Conservation (phyloP, 2,329 filamentous ascomycete species). For the Xylaria sp. region DNA sequence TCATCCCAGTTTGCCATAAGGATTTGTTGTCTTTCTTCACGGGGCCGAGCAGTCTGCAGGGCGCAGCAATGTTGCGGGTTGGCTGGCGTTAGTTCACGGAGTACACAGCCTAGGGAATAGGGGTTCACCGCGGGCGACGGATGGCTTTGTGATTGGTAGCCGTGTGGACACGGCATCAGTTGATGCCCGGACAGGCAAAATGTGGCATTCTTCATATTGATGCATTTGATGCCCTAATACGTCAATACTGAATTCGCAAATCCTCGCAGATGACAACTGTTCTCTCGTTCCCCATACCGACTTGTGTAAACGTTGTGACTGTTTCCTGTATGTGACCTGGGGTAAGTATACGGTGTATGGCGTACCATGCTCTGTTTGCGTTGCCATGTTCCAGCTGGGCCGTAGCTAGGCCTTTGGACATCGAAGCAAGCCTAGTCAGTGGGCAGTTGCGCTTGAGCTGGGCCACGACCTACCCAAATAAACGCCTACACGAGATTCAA, state of each 20-base stretch:
- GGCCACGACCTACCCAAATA: too few relatives aligned
- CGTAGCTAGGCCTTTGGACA: neutral
- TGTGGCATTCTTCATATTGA: conserved; percentile 5
- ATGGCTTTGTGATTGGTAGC: conserved; percentile 15
- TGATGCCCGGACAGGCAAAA: conserved; percentile 4
- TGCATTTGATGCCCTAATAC: conserved; percentile 8
- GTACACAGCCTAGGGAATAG: conserved; percentile 24
- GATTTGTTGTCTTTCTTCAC: conserved; percentile 8
- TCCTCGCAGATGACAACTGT: neutral
- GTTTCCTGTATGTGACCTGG: neutral
- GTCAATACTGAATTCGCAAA: conserved; percentile 21
- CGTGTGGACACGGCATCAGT: conserved; percentile 7
- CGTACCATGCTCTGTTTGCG: neutral
- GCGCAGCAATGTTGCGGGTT: conserved; percentile 14
- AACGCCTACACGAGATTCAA: too few relatives aligned
- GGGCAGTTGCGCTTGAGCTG: too few relatives aligned
- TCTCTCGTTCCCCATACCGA: neutral
- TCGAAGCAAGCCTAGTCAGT: too few relatives aligned
- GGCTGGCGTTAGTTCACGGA: conserved; percentile 30
- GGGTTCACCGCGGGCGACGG: conserved; percentile 16
- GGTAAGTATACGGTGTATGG: neutral
- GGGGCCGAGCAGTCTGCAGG: conserved; percentile 19
- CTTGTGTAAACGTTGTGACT: neutral
- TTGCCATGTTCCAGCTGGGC: neutral
- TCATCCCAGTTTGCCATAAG: conserved; percentile 25